These are phyloP conservation scores for Fusarium brevicatenulatum DNA, from an alignment of 2,329 filamentous ascomycete genomes.

Conservation along the genomic window DNA sequence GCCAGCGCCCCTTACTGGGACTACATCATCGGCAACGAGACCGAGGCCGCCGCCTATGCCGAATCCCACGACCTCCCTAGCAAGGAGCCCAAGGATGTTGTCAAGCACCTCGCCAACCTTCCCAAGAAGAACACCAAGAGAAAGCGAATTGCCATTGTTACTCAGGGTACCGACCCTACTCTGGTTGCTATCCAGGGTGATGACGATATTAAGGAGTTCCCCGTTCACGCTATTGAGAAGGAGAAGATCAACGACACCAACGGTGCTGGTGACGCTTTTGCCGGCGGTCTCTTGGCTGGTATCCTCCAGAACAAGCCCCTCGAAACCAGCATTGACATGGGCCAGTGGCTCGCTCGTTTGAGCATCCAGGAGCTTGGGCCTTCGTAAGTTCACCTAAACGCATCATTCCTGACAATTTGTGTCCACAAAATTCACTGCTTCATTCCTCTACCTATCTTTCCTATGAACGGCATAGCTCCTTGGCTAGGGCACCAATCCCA, in stretches of 20 bases:
- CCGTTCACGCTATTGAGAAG: conserved; percentile 81
- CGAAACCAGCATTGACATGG: conserved; percentile 84
- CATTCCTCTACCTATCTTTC: conserved; percentile 35
- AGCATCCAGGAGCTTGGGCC: conserved; percentile 96
- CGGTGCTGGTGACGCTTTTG: conserved; percentile 96
- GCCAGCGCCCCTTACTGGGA: conserved; percentile 91
- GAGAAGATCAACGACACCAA: conserved; percentile 94
- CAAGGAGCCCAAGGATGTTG: conserved; percentile 85
- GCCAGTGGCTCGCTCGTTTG: conserved; percentile 94
- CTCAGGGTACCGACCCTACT: conserved; percentile 92
- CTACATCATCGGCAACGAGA: conserved; percentile 97
- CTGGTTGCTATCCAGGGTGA: conserved; percentile 81
- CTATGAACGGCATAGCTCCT: conserved; percentile 26
- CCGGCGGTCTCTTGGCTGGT: conserved; percentile 91
- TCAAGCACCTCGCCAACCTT: conserved; percentile 83
- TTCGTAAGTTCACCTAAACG: conserved; percentile 73
- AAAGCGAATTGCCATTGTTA: conserved; percentile 88
- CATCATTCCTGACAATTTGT: conserved; percentile 12
- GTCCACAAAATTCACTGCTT: conserved; percentile 12
- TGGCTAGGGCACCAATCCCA: conserved; percentile 23
- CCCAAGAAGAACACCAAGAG: conserved; percentile 92
- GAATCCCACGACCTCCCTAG: conserved; percentile 80
- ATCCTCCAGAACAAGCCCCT: conserved; percentile 86
- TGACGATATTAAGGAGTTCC: conserved; percentile 77
- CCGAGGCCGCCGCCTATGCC: conserved; percentile 89